A percentile compares a stretch with the other conserved stretches of the same genome.
Conservation (phyloP, 2,329 filamentous ascomycete species). For the Parastagonospora nodorum region DNA sequence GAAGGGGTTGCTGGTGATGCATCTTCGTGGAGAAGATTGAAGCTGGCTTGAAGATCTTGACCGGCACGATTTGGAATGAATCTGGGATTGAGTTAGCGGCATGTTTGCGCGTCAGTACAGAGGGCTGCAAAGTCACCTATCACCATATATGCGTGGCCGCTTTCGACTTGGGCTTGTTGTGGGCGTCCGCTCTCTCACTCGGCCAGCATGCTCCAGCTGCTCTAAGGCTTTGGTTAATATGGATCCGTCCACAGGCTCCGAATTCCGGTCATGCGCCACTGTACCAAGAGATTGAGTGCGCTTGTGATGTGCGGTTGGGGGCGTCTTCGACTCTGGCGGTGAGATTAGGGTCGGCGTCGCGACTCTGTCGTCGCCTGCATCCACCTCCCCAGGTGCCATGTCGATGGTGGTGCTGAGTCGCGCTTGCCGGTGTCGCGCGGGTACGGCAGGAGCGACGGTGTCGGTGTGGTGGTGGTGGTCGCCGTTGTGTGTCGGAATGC, state of each 20-base stretch:
- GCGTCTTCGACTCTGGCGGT: conserved; percentile 64
- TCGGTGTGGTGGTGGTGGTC: too few relatives aligned
- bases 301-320: conserved; percentile 60
- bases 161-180: conserved; percentile 71
- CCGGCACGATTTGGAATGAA: conserved; percentile 95
- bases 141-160: conserved; percentile 68
- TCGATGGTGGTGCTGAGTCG: conserved; percentile 14
- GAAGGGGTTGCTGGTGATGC: conserved; percentile 91
- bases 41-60: conserved; percentile 91
- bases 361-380: conserved; percentile 31
- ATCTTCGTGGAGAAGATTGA: conserved; percentile 88
- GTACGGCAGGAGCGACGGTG: too few relatives aligned
- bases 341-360: conserved; percentile 56
- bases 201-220: conserved; percentile 65
- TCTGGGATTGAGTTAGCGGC: conserved; percentile 53
- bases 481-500: too few relatives aligned
- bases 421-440: conserved; percentile 1
- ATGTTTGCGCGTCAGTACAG: background rate
- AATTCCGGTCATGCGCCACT: conserved; percentile 41
- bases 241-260: conserved; percentile 63
- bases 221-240: conserved; percentile 66
- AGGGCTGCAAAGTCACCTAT: conserved; percentile 41
- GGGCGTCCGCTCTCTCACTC: conserved; percentile 65
- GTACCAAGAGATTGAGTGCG: conserved; percentile 45
- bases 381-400: conserved; percentile 25